Percentiles rank a stretch among this genome's conserved stretches.
These are phyloP conservation scores for Ustulina deusta DNA, from an alignment of 2,329 filamentous ascomycete genomes.

Conservation along the genomic window DNA sequence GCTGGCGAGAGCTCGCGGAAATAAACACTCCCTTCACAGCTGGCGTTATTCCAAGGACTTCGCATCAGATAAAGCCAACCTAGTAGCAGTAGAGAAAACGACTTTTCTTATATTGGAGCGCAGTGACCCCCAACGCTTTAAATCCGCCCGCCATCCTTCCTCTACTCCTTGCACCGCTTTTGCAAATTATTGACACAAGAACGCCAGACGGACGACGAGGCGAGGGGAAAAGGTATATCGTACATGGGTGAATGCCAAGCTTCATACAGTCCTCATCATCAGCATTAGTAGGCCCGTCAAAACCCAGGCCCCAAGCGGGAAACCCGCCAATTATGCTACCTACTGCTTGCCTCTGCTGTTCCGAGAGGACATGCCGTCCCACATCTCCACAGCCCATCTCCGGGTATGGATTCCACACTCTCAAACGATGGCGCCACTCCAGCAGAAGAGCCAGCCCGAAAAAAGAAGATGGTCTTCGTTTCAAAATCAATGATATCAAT, in stretches of 20 bases:
- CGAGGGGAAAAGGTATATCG: slow-evolving; percentile 39
- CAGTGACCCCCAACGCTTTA: slow-evolving; percentile 18
- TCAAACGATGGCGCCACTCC: slow-evolving; percentile 4
- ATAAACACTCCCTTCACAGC: too few species aligned
- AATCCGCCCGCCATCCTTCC: slow-evolving; percentile 28
- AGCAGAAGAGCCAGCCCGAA: slow-evolving; percentile 5
- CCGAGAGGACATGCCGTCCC: neutral
- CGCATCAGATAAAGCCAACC: too few species aligned
- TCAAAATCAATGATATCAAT: slow-evolving; percentile 40
- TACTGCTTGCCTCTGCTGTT: slow-evolving; percentile 7
- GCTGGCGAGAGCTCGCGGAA: too few species aligned
- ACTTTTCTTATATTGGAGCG: slow-evolving; percentile 31
- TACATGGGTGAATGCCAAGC: slow-evolving; percentile 38
- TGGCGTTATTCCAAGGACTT: too few species aligned
- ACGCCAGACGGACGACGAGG: slow-evolving; percentile 27
- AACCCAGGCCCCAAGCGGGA: slow-evolving; percentile 19
- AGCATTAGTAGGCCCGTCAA: slow-evolving; percentile 36
- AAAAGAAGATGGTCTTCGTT: slow-evolving; percentile 23
- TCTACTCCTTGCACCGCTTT: slow-evolving; percentile 45
- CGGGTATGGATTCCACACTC: slow-evolving; percentile 6
- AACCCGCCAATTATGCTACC: slow-evolving; percentile 25
- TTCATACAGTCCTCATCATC: slow-evolving; percentile 42
- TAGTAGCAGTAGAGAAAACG: slow-evolving; percentile 6
- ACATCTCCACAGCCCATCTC: neutral
- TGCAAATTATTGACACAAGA: slow-evolving; percentile 32